These are phyloP conservation scores for Cryphonectria carpinicola DNA, from an alignment of 2,329 filamentous ascomycete species.

Conservation along the genomic window DNA sequence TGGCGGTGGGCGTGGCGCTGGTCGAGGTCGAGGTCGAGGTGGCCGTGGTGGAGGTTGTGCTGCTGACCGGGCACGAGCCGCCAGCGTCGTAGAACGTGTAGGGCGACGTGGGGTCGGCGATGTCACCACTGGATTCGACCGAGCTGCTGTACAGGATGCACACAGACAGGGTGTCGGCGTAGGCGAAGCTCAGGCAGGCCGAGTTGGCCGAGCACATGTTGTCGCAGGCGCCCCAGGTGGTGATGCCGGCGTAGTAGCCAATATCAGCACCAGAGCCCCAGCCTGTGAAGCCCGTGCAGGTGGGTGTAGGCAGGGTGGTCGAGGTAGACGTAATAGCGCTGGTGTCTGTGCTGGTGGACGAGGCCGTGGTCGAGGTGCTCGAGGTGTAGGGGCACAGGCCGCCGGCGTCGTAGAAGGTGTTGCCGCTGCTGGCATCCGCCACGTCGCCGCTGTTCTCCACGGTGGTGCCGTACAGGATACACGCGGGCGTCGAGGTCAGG, in stretches of 20 bases:
- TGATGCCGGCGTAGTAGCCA: conserved; percentile 16
- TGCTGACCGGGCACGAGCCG: conserved; percentile 13
- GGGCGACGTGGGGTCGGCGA: conserved; percentile 36
- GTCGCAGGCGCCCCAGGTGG: conserved; percentile 17
- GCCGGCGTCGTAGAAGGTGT: conserved; percentile 29
- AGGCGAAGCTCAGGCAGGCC: conserved; percentile 23
- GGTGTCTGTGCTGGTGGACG: not conserved
- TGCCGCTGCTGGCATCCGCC: conserved; percentile 36
- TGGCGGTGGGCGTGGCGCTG: conserved; percentile 20
- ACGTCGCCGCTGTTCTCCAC: conserved; percentile 32
- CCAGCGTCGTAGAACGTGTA: conserved; percentile 28
- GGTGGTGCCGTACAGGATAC: conserved; percentile 22
- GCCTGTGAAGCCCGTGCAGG: conserved; percentile 16
- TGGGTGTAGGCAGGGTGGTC: conserved; percentile 3
- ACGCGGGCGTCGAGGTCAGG: conserved; percentile 18
- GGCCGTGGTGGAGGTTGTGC: conserved; percentile 3
- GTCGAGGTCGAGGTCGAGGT: conserved; percentile 11
- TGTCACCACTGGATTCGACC: conserved; percentile 23
- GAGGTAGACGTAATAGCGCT: not conserved
- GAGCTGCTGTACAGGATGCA: conserved; percentile 23
- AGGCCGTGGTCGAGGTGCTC: conserved; percentile 2
- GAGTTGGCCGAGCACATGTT: conserved; percentile 20
- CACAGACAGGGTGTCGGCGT: not conserved
- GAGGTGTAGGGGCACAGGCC: conserved; percentile 18
- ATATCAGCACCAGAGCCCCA: conserved; percentile 18